Evolutionary conservation across 139 green algal genomes (phyloP), one percentile per base, ranked within the genome.

Genomic region (Astrephomene gubernaculifera): DNA sequence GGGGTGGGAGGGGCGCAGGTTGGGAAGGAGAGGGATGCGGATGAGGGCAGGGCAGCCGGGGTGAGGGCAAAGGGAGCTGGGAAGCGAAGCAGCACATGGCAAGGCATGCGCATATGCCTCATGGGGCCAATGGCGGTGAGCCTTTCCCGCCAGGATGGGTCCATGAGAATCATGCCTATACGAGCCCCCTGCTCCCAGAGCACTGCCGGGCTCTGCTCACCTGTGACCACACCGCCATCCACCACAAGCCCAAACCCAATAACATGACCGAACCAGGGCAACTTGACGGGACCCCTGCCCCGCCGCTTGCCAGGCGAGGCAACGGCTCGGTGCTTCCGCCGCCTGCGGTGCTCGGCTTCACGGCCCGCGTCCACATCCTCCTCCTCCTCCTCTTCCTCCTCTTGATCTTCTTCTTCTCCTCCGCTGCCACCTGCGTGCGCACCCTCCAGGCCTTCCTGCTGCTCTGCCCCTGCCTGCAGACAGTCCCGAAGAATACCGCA

Each of bases 251-350:
- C 24, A 25, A 89, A 87, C 36, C 90, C 90, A 36, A 90, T 65
- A 25, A 96, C 79, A 17, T 83, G 73, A 27, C 94, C 94, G 85
- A 96, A 94, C 93, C 94, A 97, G 14, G 94, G 93, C 81, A 97
- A 69, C 45, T 57, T 87, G 31, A 73, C 7, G 1, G 35, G 54
- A 12, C 3, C 57, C 5, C 49, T 67, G 36, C 7, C 14, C 64
- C n/a, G 65, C 24, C 24, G 44, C 49, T 52, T 75, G 52, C 44
- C 38, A 39, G 12, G 14, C 2, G 29, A 31, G n/a, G 71, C 29
- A 64, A 19, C 29, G 71, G 31, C 31, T n/a, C 35, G 38, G 38
- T 24, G 33, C 74, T 7, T 19, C 38, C 29, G 29, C 54, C 35
- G 24, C 17, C 39, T 49, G 36, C 38, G 41, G 54, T 5, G 7